A percentile compares a stretch with the other conserved stretches of the same genome.
Conservation (phyloP, 1,139 yeast species). For the Yamadazyma siamensis region DNA sequence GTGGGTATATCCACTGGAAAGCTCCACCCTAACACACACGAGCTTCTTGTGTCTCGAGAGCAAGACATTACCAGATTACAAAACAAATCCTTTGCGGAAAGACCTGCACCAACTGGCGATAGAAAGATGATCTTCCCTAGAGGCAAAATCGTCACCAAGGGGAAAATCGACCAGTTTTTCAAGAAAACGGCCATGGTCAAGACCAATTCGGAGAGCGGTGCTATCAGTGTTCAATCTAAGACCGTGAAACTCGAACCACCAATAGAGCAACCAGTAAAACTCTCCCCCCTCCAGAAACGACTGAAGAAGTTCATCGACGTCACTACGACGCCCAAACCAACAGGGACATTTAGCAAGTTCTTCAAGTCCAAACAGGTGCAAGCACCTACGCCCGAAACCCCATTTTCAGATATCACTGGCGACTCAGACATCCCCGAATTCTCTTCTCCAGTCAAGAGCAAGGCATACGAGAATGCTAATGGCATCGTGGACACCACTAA, state of each 20-base stretch:
- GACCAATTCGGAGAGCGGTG: neutral
- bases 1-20: conserved; percentile 59
- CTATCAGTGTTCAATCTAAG: too few species aligned
- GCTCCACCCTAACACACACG: conserved; percentile 62
- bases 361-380: conserved; percentile 7
- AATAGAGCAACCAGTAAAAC: conserved; percentile 2
- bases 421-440: conserved; percentile 37
- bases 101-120: too few species aligned
- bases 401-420: conserved; percentile 24
- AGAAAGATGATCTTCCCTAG: conserved; percentile 3
- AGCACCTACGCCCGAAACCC: conserved; percentile 8
- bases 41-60: conserved; percentile 45
- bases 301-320: conserved; percentile 15
- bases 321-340: conserved; percentile 7
- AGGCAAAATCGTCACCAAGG: too few species aligned
- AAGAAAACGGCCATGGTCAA: conserved; percentile 1
- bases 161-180: conserved; percentile 16
- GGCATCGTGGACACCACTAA: conserved; percentile 11
- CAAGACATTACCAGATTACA: conserved; percentile 24
- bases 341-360: conserved; percentile 13
- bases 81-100: too few species aligned
- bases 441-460: conserved; percentile 23
- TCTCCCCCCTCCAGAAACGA: conserved; percentile 28
- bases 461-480: conserved; percentile 5
- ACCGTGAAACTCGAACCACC: neutral